Evolutionary conservation across 768 basidiomycete species (phyloP).

Genomic region (Mycena haematopus): DNA sequence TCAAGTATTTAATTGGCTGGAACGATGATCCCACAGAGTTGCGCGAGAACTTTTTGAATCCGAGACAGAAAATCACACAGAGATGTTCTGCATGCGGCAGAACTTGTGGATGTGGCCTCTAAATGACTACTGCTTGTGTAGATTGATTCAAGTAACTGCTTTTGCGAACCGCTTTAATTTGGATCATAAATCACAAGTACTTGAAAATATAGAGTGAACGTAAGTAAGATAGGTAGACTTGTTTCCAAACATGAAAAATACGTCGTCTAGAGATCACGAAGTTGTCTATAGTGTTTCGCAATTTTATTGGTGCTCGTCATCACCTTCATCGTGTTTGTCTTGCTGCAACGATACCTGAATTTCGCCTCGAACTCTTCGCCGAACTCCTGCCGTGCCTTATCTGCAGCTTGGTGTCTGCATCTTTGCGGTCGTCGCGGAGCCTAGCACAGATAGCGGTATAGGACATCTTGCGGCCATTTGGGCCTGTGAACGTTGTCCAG

Average conservation of each 20-base stretch:
- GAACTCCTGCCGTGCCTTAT: constrained; percentile 24
- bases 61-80: constrained; percentile 31
- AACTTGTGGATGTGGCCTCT: constrained; percentile 36
- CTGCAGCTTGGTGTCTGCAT: constrained; percentile 19
- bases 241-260: no score
- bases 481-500: constrained; percentile 27
- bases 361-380: constrained; percentile 17
- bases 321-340: neutral
- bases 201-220: no score
- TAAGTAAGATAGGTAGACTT: no score
- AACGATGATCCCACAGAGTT: constrained; percentile 43
- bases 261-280: constrained; percentile 13
- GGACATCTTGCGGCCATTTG: constrained; percentile 20
- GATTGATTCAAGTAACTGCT: no score
- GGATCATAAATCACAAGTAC: no score
- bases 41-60: constrained; percentile 46
- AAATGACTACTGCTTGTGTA: neutral
- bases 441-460: constrained; percentile 28
- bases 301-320: constrained; percentile 26
- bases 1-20: constrained; percentile 50
- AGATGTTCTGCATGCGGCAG: constrained; percentile 40
- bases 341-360: constrained; percentile 31
- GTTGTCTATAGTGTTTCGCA: constrained; percentile 17
- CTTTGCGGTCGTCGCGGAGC: constrained; percentile 15
- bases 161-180: no score